Base-by-base conservation (phyloP, 1,284 basidiomycete species). In the Vanrija sp. region DNA sequence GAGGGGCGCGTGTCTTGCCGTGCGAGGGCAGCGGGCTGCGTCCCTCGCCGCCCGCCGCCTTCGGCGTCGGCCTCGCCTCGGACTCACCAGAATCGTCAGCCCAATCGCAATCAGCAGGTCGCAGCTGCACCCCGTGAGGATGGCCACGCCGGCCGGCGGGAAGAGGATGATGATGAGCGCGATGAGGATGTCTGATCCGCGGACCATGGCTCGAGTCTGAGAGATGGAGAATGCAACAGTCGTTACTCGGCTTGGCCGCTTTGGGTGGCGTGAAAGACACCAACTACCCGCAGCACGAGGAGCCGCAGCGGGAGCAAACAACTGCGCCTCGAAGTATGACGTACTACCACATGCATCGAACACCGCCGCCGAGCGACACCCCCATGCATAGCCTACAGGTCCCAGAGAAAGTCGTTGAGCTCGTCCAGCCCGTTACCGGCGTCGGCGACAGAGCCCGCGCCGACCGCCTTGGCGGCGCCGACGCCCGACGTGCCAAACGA, bases 41-140 rank as follows among this genome's bases (percentile, higher is more conserved):
- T 4, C 24, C 24, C 24, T 25, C 24, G 24, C 24, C 5, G 24
- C 5, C 24, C 9, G 24, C 4, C 24, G 24, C 24, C 24, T 25
- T 4, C 24, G 24, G 24, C 24, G 24, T 9, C 31, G 15, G 12
- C 31, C 12, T 14, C 2, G 31, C 31, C 12, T 4, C 31, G 22
- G 18, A 54, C 59, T 41, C 44, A 62, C 64, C 15, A 66, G 51
- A 6, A 59, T 25, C 9, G 63, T 64, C 14, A 66, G 56, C 4
- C 52, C 74, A 56, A 89, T 82, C 77, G 88, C 89, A 78, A 92
- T 89, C 60, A 89, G 79, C 38, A 89, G 78, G 72, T 89, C 87
- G 67, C 85, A 88, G 52, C 81, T 81, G 73, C 87, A 89, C 22
- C 88, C 88, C 2, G 87, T 84, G 60, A 90, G 79, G 67, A 89